These are phyloP conservation scores for Ustilago nuda DNA, from an alignment of 1,284 basidiomycete species.

Conservation along the genomic window DNA sequence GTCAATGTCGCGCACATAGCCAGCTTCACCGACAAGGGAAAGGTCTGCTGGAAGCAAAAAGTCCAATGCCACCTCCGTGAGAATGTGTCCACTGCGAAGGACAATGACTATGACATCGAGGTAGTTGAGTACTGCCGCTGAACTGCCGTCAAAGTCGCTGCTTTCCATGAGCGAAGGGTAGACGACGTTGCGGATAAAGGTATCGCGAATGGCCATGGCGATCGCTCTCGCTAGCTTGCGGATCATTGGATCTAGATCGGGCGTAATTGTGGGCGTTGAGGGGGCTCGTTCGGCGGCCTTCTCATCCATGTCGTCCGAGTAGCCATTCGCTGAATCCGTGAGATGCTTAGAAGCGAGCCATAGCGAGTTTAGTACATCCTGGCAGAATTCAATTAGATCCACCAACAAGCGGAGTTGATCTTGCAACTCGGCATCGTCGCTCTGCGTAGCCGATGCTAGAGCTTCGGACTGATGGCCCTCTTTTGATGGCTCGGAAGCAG, in stretches of 20 bases:
- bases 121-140: constrained; percentile 96
- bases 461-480: constrained; percentile 16
- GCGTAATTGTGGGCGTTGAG: background rate
- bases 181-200: constrained; percentile 90
- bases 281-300: constrained; percentile 3
- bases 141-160: constrained; percentile 89
- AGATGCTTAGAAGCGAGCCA: constrained; percentile 35
- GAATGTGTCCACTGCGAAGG: constrained; percentile 52
- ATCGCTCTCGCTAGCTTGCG: constrained; percentile 46
- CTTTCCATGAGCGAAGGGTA: constrained; percentile 95
- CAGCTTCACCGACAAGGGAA: background rate
- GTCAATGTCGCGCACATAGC: constrained; percentile 19
- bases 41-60: constrained; percentile 35
- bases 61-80: constrained; percentile 57
- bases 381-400: constrained; percentile 88
- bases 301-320: constrained; percentile 13
- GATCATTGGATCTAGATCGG: constrained; percentile 34
- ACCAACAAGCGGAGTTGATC: constrained; percentile 86
- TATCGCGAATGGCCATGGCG: constrained; percentile 77
- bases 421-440: constrained; percentile 77
- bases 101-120: constrained; percentile 74
- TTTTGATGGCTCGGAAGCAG: constrained; percentile 11
- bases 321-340: constrained; percentile 6
- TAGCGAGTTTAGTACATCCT: constrained; percentile 76
- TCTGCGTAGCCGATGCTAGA: constrained; percentile 69